These are phyloP conservation scores for Agapanthus africanus DNA, from an alignment of 106 monocot species.

Conservation along the genomic window DNA sequence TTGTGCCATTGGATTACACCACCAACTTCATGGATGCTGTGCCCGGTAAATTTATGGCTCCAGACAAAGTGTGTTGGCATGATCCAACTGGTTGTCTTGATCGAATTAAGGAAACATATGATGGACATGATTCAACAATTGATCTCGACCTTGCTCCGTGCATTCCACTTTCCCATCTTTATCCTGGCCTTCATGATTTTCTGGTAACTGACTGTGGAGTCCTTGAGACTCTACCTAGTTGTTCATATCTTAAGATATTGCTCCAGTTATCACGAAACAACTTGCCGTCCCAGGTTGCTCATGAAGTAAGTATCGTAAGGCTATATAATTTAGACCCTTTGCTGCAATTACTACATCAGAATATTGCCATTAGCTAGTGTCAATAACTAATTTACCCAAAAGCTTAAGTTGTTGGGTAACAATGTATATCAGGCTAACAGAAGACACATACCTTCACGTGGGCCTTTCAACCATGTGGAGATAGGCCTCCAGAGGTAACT, in stretches of 20 bases:
- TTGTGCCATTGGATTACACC: constrained; percentile 26
- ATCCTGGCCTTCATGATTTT: constrained; percentile 51
- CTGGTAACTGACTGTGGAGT: constrained; percentile 44
- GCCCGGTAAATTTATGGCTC: constrained; percentile 34
- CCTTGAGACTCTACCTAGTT: constrained; percentile 21
- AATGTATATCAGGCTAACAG: too few species aligned
- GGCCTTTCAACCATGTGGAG: too few species aligned
- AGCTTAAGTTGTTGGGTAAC: too few species aligned
- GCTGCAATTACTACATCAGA: not conserved
- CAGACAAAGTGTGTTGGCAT: constrained; percentile 47
- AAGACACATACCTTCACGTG: too few species aligned
- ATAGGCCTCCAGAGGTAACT: too few species aligned
- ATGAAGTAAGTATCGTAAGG: constrained; percentile 25
- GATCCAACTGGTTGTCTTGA: constrained; percentile 56
- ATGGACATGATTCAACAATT: not conserved
- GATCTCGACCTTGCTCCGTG: not conserved
- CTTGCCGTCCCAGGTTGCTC: constrained; percentile 40
- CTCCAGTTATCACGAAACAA: constrained; percentile 24
- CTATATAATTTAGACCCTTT: not conserved
- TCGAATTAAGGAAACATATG: constrained; percentile 10
- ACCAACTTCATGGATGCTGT: constrained; percentile 13
- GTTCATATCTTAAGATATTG: constrained; percentile 36
- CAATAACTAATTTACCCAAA: too few species aligned
- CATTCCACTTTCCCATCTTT: constrained; percentile 22
- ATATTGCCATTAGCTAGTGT: too few species aligned